Evolutionary conservation across 192 early-diverging fungal genomes (phyloP).

Genomic region (Coemansia sp.): DNA sequence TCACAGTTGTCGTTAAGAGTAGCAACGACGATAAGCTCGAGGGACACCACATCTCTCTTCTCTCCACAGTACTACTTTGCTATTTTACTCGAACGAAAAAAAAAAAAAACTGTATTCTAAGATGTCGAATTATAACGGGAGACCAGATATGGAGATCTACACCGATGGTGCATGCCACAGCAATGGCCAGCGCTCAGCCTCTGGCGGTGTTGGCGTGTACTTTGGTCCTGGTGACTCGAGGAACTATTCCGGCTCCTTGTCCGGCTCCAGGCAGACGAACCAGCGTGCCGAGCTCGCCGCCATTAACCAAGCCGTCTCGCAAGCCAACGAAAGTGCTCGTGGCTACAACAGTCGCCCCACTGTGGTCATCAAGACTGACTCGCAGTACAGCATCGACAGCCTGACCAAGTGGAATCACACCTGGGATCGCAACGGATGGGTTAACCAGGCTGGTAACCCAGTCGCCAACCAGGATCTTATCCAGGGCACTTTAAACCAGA

Average conservation of each 20-base stretch:
- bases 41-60: not conserved
- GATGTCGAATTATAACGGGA: not conserved
- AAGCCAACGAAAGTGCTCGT: conserved; percentile 2
- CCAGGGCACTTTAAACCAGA: not conserved
- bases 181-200: conserved; percentile 52
- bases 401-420: conserved; percentile 28
- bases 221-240: conserved; percentile 55
- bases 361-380: conserved; percentile 27
- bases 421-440: conserved; percentile 29
- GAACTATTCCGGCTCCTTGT: conserved; percentile 53
- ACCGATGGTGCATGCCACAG: conserved; percentile 59
- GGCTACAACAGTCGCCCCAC: not conserved
- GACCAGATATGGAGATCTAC: conserved; percentile 26
- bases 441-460: not conserved
- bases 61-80: not conserved
- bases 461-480: conserved; percentile 28
- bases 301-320: conserved; percentile 19
- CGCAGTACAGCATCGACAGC: conserved; percentile 20
- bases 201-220: conserved; percentile 60
- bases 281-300: conserved; percentile 37
- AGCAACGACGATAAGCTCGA: too few species aligned
- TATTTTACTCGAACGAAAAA: not conserved
- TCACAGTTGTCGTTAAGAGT: too few species aligned
- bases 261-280: conserved; percentile 24
- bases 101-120: not conserved